Evolutionary conservation across 345 rosid species (phyloP).

Genomic region (Stellera chamaejasme): DNA sequence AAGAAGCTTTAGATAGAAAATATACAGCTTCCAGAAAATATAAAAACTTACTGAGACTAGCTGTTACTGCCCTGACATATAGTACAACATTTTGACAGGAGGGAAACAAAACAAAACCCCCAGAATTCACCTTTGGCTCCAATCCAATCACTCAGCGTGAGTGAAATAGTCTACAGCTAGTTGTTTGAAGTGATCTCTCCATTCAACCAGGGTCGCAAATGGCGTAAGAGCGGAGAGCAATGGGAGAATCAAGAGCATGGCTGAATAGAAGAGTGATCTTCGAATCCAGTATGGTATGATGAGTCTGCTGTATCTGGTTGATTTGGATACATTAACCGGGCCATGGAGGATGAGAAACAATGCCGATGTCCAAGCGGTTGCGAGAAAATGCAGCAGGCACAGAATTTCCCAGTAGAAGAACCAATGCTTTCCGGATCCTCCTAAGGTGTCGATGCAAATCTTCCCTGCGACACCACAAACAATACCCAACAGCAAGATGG

Average conservation of each 20-base stretch:
- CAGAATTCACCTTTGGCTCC: neutral
- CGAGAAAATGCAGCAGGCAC: constrained; percentile 57
- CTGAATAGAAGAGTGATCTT: constrained; percentile 32
- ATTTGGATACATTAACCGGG: constrained; percentile 26
- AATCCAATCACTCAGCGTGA: constrained; percentile 10
- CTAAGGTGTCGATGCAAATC: constrained; percentile 73
- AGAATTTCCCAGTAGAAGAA: constrained; percentile 60
- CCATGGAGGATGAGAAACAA: constrained; percentile 50
- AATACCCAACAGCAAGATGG: constrained; percentile 56
- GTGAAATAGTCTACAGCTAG: constrained; percentile 7
- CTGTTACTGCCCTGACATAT: too few relatives aligned
- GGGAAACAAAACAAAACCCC: too few relatives aligned
- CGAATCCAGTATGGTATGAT: constrained; percentile 57
- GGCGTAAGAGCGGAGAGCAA: constrained; percentile 63
- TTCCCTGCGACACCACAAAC: constrained; percentile 72
- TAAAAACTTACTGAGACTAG: too few relatives aligned
- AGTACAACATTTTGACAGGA: too few relatives aligned
- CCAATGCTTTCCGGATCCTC: constrained; percentile 75
- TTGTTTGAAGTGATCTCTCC: constrained; percentile 51
- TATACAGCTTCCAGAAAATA: too few relatives aligned
- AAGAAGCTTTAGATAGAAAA: too few relatives aligned
- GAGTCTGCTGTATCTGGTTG: constrained; percentile 8
- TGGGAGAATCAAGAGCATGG: constrained; percentile 45
- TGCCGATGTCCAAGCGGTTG: constrained; percentile 29
- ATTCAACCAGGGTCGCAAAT: constrained; percentile 54